Evolutionary conservation across 768 basidiomycete species (phyloP).

Genomic region (Kwoniella mangroviensis): DNA sequence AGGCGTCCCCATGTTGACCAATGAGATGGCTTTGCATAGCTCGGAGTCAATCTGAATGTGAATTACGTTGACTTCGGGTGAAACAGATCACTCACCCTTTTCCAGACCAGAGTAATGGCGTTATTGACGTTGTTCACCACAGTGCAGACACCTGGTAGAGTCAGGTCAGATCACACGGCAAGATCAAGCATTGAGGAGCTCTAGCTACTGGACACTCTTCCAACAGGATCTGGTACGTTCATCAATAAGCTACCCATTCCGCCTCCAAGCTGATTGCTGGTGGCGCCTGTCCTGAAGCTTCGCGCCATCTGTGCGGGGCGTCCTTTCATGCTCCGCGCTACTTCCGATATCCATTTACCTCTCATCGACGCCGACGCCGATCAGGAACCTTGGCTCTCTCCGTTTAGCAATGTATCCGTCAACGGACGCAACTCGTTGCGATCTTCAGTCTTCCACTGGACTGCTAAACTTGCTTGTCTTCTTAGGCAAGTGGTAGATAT

Average conservation of each 20-base stretch:
- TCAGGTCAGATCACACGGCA: slow-evolving; percentile 8
- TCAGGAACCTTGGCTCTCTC: slow-evolving; percentile 7
- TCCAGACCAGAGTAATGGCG: not conserved
- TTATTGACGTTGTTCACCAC: too few relatives aligned
- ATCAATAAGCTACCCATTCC: not conserved
- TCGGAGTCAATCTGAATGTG: slow-evolving; percentile 6
- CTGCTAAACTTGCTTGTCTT: slow-evolving; percentile 15
- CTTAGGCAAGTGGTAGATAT: slow-evolving; percentile 17
- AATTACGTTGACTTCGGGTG: not conserved
- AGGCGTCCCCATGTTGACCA: not conserved
- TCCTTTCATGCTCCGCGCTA: slow-evolving; percentile 1
- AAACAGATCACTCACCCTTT: not conserved
- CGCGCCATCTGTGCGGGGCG: slow-evolving; percentile 12
- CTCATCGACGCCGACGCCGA: slow-evolving; percentile 8
- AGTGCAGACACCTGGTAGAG: slow-evolving; percentile 11
- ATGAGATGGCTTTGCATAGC: not conserved
- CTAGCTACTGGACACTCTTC: slow-evolving; percentile 11
- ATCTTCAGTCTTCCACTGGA: slow-evolving; percentile 25
- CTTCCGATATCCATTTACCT: slow-evolving; percentile 13
- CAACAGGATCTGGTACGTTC: slow-evolving; percentile 6
- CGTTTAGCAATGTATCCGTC: not conserved
- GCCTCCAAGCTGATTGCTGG: not conserved
- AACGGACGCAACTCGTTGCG: slow-evolving; percentile 9
- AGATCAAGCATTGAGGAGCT: slow-evolving; percentile 3
- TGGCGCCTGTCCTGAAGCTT: not conserved